Evolutionary conservation across 495 filamentous ascomycete genomes (phyloP).

Genomic region (Glonium stellatum): DNA sequence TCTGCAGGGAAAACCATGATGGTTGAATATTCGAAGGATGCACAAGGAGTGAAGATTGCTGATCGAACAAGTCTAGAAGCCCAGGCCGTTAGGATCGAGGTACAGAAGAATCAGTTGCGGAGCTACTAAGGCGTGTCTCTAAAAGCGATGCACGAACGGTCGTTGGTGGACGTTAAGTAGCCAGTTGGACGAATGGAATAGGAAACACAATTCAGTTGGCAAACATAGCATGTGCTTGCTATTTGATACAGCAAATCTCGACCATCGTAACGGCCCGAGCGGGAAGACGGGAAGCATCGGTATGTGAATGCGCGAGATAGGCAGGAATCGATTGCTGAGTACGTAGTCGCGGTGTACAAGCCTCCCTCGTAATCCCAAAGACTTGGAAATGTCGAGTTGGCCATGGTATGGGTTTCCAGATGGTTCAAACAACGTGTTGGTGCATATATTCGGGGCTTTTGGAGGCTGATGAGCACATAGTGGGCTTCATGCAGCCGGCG

Average conservation of each 20-base stretch:
- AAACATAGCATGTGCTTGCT: constrained; percentile 13
- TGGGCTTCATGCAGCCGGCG: no score
- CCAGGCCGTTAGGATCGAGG: not conserved
- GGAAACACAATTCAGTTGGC: constrained; percentile 4
- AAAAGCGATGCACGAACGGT: constrained; percentile 11
- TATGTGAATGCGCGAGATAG: not conserved
- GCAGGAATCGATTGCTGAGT: constrained; percentile 14
- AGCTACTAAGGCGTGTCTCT: constrained; percentile 4
- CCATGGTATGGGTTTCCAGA: no score
- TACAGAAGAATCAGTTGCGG: not conserved
- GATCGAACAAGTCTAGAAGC: not conserved
- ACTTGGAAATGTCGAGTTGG: no score
- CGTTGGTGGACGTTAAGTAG: constrained; percentile 15
- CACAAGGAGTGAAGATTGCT: not conserved
- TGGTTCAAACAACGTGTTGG: not conserved
- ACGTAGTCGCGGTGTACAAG: not conserved
- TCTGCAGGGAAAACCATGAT: constrained; percentile 3
- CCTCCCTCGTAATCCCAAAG: not conserved
- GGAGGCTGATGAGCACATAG: no score
- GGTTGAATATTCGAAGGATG: not conserved
- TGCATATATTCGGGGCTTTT: not conserved
- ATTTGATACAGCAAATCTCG: constrained; percentile 16
- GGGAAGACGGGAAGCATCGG: constrained; percentile 19
- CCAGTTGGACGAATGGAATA: not conserved
- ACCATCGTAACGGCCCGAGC: constrained; percentile 18